Base-by-base conservation (phyloP, 805 yeast species). In the Yamadazyma paraphyllophila region DNA sequence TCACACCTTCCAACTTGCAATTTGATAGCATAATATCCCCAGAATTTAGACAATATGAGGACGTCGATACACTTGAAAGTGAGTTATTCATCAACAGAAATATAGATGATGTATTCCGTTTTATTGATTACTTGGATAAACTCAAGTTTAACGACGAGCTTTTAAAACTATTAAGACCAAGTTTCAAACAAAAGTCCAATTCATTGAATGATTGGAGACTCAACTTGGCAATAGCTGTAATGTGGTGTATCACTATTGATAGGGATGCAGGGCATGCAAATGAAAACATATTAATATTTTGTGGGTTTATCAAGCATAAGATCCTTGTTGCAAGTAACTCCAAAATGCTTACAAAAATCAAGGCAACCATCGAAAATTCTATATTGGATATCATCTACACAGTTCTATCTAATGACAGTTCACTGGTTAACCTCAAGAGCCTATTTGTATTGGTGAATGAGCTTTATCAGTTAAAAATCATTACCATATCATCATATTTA, bases 401-500 rank as follows among this genome's bases (percentile, higher is more conserved):
- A 20, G 51, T 69, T 14, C 61, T 63, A 0, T 58, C 61, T 1
- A 55, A 42, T 17, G 41, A 46, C 52, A 52, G 66, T 13, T 25
- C 20, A 9, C 12, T 35, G 40, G 62, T 63, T 2, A 52, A 58
- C n/a, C 45, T 66, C 11, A 52, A 56, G 27, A 54, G 50, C 36
- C 61, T 78, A 26, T 67, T 73, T 50, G 69, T 74, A n/a, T 61
- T 82, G 27, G 69, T 84, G 13, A 71, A 74, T 44, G 83, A 79
- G 58, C 61, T 83, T 3, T 71, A 73, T 40, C 76, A 73, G 35
- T 53, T 73, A 44, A 76, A 75, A 38, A 61, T 85, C 17, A 72
- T 85, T 17, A 63, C 78, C 2, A 69, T 82, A 12, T 80, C 85
- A 1, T 76, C 85, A 1, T 92, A 92, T 57, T 71, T 91, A 46